Percentiles rank a stretch among this genome's conserved stretches.
phyloP scores from a whole-genome alignment of 768 basidiomycete species.

The Albatrellus ellisii region DNA sequence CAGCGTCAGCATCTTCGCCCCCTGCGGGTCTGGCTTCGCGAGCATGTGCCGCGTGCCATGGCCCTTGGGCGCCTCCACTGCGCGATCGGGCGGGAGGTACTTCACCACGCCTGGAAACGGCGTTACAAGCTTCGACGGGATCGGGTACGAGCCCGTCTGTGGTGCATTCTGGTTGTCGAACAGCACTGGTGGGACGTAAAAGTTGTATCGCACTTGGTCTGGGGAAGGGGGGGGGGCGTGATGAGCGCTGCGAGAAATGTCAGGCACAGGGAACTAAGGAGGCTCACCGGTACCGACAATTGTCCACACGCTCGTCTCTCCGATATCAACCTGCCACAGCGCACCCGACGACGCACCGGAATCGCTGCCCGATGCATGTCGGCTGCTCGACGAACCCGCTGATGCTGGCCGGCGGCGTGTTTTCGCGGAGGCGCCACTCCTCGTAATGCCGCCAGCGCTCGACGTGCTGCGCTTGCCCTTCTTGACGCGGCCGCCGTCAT shows the following conservation, averaged over 20 bases:
- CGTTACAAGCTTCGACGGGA: constrained; percentile 73
- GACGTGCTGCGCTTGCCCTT: constrained; percentile 67
- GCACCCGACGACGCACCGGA: constrained; percentile 63
- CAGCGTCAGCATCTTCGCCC: constrained; percentile 70
- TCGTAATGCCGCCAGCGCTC: constrained; percentile 47
- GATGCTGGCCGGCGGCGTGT: constrained; percentile 65
- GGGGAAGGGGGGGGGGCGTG: constrained; percentile 8
- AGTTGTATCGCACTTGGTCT: constrained; percentile 91
- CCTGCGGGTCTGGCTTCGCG: constrained; percentile 66
- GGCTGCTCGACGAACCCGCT: constrained; percentile 31
- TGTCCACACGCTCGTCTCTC: constrained; percentile 91
- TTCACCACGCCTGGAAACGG: constrained; percentile 82
- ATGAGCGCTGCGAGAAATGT: constrained; percentile 10
- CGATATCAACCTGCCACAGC: constrained; percentile 83
- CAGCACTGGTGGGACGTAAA: constrained; percentile 77
- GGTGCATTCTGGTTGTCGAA: constrained; percentile 71
- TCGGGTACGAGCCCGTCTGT: constrained; percentile 60
- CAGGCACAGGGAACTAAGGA: not conserved
- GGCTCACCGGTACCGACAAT: constrained; percentile 78
- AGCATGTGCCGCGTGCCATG: constrained; percentile 56
- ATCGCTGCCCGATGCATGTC: constrained; percentile 59
- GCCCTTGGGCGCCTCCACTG: constrained; percentile 68
- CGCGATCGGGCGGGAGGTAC: constrained; percentile 83
- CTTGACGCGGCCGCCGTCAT: constrained; percentile 78
- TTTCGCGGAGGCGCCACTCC: constrained; percentile 39